These are phyloP conservation scores for Musa beccarii DNA, from an alignment of 176 grass and related monocot species.

Conservation along the genomic window DNA sequence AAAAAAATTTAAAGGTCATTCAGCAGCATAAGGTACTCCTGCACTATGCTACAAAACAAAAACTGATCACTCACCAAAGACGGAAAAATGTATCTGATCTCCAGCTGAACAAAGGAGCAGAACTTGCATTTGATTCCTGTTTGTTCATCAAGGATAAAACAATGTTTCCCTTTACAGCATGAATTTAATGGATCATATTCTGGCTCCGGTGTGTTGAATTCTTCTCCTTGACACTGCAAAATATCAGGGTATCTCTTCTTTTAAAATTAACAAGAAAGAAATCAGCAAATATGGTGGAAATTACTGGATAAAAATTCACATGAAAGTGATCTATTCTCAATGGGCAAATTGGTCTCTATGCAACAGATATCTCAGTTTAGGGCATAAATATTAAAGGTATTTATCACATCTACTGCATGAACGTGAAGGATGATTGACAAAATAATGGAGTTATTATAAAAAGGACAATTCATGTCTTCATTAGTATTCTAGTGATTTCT, in stretches of 20 bases:
- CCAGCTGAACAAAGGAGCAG: constrained; percentile 41
- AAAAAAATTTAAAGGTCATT: neutral
- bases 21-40: neutral
- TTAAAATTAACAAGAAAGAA: neutral
- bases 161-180: constrained; percentile 46
- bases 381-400: too few relatives aligned
- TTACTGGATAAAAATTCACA: neutral
- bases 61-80: constrained; percentile 44
- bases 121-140: constrained; percentile 54
- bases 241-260: neutral
- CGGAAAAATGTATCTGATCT: constrained; percentile 62
- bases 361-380: too few relatives aligned
- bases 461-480: too few relatives aligned
- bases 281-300: neutral
- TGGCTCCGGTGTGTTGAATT: neutral
- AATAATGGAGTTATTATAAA: too few relatives aligned
- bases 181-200: neutral
- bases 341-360: too few relatives aligned
- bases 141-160: constrained; percentile 56
- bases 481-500: too few relatives aligned
- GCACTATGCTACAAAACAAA: neutral
- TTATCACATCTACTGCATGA: too few relatives aligned
- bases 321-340: too few relatives aligned
- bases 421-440: too few relatives aligned
- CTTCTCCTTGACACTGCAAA: neutral